Percentiles rank a stretch among this genome's conserved stretches.
These are phyloP conservation scores for Blakeslea trispora DNA, from an alignment of 371 early-diverging fungal species.

Conservation along the genomic window DNA sequence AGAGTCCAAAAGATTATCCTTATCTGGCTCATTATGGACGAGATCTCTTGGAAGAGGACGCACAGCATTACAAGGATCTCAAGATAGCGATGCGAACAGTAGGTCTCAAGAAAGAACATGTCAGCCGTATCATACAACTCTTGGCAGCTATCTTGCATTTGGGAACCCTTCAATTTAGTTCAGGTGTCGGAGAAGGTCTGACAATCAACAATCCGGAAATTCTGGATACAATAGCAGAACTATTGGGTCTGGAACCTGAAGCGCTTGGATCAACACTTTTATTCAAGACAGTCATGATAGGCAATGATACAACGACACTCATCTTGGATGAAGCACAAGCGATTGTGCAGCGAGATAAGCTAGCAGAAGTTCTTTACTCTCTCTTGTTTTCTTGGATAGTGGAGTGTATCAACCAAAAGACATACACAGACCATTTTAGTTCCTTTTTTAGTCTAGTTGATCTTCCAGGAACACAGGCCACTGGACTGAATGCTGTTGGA, in stretches of 20 bases:
- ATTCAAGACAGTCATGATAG: constrained; percentile 24
- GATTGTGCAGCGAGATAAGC: constrained; percentile 28
- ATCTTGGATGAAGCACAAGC: constrained; percentile 55
- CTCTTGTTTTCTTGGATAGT: constrained; percentile 32
- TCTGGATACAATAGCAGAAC: constrained; percentile 65
- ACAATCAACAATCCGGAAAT: constrained; percentile 54
- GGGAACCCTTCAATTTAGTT: constrained; percentile 68
- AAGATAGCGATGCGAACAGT: constrained; percentile 74
- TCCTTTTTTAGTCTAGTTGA: constrained; percentile 77
- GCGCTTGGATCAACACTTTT: constrained; percentile 53
- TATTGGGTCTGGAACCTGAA: constrained; percentile 71
- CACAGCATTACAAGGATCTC: constrained; percentile 68
- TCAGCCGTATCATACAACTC: constrained; percentile 65
- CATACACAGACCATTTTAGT: constrained; percentile 52
- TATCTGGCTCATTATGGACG: constrained; percentile 33
- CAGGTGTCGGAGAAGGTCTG: constrained; percentile 47
- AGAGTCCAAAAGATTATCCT: constrained; percentile 8
- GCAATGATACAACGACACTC: constrained; percentile 53
- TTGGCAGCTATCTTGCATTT: constrained; percentile 75
- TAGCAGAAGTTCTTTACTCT: constrained; percentile 24
- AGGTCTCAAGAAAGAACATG: constrained; percentile 79
- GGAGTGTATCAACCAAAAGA: constrained; percentile 22
- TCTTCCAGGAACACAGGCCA: constrained; percentile 55
- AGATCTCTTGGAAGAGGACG: constrained; percentile 10
- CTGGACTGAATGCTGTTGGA: constrained; percentile 21